A percentile compares a stretch with the other conserved stretches of the same genome.
Evolutionary conservation across 2,329 filamentous ascomycete genomes (phyloP).

Genomic region (Hypoxylon sp.): DNA sequence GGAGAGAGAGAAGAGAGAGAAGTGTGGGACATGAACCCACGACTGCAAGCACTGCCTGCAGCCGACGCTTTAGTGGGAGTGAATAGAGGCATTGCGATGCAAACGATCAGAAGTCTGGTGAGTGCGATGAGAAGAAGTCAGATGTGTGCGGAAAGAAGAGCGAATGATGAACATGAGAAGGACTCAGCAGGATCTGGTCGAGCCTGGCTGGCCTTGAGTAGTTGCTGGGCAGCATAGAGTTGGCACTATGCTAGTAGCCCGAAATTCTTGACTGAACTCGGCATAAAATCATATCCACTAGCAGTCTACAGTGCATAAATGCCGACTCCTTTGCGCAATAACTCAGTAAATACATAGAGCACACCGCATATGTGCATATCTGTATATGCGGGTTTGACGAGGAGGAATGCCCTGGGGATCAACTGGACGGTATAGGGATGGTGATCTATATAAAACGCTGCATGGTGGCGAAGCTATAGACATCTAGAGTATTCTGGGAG

Average conservation of each 20-base stretch:
- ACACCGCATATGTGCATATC: slow-evolving; percentile 22
- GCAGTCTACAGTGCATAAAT: slow-evolving; percentile 8
- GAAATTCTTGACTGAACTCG: background rate
- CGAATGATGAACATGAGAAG: slow-evolving; percentile 7
- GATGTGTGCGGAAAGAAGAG: background rate
- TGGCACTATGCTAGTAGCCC: slow-evolving; percentile 17
- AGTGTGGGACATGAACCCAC: slow-evolving; percentile 42
- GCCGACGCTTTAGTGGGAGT: slow-evolving; percentile 35
- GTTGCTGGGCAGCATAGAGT: background rate
- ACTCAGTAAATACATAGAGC: slow-evolving; percentile 3
- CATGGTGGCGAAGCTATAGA: background rate
- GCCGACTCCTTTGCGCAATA: slow-evolving; percentile 3
- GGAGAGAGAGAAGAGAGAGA: slow-evolving; percentile 11
- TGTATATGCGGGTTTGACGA: slow-evolving; percentile 23
- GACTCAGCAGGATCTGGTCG: background rate
- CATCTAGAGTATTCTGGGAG: background rate
- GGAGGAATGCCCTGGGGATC: slow-evolving; percentile 21
- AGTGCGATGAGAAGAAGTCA: background rate
- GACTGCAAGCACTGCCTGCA: slow-evolving; percentile 40
- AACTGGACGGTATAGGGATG: slow-evolving; percentile 1
- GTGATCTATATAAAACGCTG: background rate
- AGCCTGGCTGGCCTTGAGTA: background rate
- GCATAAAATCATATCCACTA: slow-evolving; percentile 9
- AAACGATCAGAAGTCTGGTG: background rate
- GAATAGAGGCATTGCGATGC: slow-evolving; percentile 22